Percentiles rank a stretch among this genome's conserved stretches.
phyloP scores from a whole-genome alignment of 352 stramenopile species.

The Peronospora destructor region DNA sequence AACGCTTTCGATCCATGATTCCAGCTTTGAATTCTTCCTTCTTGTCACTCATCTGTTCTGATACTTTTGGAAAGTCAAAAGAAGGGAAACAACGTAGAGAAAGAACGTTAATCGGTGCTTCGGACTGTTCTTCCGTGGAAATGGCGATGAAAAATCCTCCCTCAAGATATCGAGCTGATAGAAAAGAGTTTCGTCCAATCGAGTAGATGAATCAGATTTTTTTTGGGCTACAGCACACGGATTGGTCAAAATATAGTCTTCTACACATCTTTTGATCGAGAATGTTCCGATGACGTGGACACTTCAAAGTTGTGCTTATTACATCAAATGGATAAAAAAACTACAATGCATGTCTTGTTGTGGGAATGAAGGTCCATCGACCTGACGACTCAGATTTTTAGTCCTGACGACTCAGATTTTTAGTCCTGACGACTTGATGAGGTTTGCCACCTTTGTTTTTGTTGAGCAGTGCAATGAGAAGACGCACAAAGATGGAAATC shows the following conservation, averaged over 20 bases:
- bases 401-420: slow-evolving; percentile 21
- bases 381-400: slow-evolving; percentile 17
- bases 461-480: slow-evolving; percentile 73
- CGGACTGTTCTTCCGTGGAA: slow-evolving; percentile 26
- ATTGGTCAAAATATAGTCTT: slow-evolving; percentile 10
- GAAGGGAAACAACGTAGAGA: too few species aligned
- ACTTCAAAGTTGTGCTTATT: too few species aligned
- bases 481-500: slow-evolving; percentile 83
- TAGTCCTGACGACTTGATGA: slow-evolving; percentile 26
- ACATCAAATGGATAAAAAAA: too few species aligned
- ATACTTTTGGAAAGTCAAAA: too few species aligned
- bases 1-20: slow-evolving; percentile 91
- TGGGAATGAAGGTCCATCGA: not conserved
- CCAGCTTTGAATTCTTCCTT: slow-evolving; percentile 81
- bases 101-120: slow-evolving; percentile 1
- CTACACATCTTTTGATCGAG: slow-evolving; percentile 17
- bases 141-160: slow-evolving; percentile 8
- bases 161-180: not conserved
- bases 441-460: slow-evolving; percentile 48
- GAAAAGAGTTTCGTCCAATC: not conserved
- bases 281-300: slow-evolving; percentile 9
- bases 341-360: slow-evolving; percentile 6
- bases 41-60: slow-evolving; percentile 26
- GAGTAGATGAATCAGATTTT: not conserved
- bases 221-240: not conserved